Evolutionary conservation across 2,329 filamentous ascomycete species (phyloP).

Genomic region (Cladobotryum protrusum): DNA sequence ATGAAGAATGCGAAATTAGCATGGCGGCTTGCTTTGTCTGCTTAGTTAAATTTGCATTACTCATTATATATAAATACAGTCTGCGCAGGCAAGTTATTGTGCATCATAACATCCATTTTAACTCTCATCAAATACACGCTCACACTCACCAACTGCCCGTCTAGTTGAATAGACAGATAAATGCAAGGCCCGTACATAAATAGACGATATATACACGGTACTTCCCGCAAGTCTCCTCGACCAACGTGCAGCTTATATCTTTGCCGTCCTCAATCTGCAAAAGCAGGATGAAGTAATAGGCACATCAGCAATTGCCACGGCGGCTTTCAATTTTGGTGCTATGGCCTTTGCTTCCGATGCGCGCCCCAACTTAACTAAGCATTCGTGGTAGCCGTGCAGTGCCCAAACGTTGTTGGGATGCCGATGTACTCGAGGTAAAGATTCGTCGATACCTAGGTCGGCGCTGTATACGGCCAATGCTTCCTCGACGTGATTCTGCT

Average conservation of each 20-base stretch:
- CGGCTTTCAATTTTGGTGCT: slow-evolving; percentile 41
- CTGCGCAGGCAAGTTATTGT: too few relatives aligned
- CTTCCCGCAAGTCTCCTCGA: too few relatives aligned
- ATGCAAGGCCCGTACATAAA: too few relatives aligned
- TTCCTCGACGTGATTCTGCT: slow-evolving; percentile 54
- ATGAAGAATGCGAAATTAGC: too few relatives aligned
- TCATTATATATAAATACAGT: too few relatives aligned
- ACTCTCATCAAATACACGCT: too few relatives aligned
- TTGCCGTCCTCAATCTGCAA: slow-evolving; percentile 17
- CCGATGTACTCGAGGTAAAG: slow-evolving; percentile 55
- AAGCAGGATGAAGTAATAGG: slow-evolving; percentile 35
- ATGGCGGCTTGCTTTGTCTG: too few relatives aligned
- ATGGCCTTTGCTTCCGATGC: slow-evolving; percentile 30
- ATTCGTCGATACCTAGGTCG: slow-evolving; percentile 55
- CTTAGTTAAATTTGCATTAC: too few relatives aligned
- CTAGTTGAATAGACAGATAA: too few relatives aligned
- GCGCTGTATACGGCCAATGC: slow-evolving; percentile 53
- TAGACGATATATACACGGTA: too few relatives aligned
- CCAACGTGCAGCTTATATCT: slow-evolving; percentile 12
- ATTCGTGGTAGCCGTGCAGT: slow-evolving; percentile 67
- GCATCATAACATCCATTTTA: too few relatives aligned
- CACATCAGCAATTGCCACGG: slow-evolving; percentile 55
- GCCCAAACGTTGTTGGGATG: slow-evolving; percentile 74
- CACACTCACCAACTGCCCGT: too few relatives aligned
- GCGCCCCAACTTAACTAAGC: slow-evolving; percentile 48